phyloP scores from a whole-genome alignment of 495 filamentous ascomycete genomes.

The Penicillium robsamsonii region DNA sequence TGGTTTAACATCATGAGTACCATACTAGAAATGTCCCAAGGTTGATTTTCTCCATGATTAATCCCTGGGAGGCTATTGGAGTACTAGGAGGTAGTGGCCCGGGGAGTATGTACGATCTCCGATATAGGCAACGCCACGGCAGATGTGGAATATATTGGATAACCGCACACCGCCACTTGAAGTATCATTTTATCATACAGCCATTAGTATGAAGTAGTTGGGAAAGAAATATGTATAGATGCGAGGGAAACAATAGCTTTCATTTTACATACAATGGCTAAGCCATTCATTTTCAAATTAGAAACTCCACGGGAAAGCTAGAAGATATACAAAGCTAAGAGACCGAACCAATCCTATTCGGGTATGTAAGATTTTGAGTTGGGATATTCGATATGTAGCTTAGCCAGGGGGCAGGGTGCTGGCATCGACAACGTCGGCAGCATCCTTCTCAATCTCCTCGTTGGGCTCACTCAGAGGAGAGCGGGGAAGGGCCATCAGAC shows the following conservation, averaged over 20 bases:
- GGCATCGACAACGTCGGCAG: constrained; percentile 87
- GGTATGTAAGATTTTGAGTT: constrained; percentile 25
- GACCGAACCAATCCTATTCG: constrained; percentile 25
- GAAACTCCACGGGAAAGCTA: constrained; percentile 14
- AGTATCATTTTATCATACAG: not conserved
- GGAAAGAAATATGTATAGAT: not conserved
- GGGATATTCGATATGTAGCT: constrained; percentile 20
- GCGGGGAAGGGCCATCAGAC: constrained; percentile 93
- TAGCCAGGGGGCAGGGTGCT: constrained; percentile 92
- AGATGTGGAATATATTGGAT: not conserved
- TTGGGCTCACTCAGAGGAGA: constrained; percentile 76
- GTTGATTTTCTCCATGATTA: not conserved
- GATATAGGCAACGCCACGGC: not conserved
- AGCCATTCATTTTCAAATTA: constrained; percentile 7
- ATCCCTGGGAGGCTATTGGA: not conserved
- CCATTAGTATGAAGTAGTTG: not conserved
- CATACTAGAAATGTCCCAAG: not conserved
- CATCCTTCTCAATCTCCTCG: constrained; percentile 76
- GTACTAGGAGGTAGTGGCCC: not conserved
- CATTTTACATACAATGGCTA: constrained; percentile 11
- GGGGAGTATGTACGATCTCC: not conserved
- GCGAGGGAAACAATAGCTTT: constrained; percentile 3
- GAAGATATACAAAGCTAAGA: constrained; percentile 15
- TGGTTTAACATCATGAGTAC: no score
- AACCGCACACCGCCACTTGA: not conserved